These are phyloP conservation scores for Asterophora lycoperdoides DNA, from an alignment of 768 basidiomycete species.

Conservation along the genomic window DNA sequence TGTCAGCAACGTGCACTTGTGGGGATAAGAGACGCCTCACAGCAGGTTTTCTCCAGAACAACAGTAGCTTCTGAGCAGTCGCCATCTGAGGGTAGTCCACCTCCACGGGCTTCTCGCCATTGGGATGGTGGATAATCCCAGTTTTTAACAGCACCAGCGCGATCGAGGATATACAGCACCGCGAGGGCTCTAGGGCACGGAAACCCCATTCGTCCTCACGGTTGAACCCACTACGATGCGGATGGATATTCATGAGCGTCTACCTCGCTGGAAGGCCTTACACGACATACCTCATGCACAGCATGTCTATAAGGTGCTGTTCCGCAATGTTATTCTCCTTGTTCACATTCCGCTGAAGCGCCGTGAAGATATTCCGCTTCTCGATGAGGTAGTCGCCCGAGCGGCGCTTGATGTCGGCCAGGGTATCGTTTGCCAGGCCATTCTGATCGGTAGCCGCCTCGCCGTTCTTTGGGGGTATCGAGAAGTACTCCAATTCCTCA, in stretches of 20 bases:
- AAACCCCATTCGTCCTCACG: constrained; percentile 99
- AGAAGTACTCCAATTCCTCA: constrained; percentile 98
- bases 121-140: constrained; percentile 78
- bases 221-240: constrained; percentile 75
- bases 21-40: constrained; percentile 42
- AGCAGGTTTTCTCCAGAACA: constrained; percentile 99
- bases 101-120: constrained; percentile 66
- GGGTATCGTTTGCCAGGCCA: constrained; percentile 73
- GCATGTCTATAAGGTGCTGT: constrained; percentile 99
- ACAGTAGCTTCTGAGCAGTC: constrained; percentile 91
- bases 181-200: constrained; percentile 89
- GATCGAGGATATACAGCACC: constrained; percentile 98
- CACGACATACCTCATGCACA: constrained; percentile 87
- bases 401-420: constrained; percentile 78
- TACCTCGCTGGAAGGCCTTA: neutral
- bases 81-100: constrained; percentile 93
- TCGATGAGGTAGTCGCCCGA: constrained; percentile 88
- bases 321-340: constrained; percentile 99
- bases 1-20: constrained; percentile 5
- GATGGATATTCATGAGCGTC: constrained; percentile 10
- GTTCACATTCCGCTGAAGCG: constrained; percentile 96
- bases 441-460: constrained; percentile 64
- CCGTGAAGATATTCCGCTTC: constrained; percentile 92
- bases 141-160: constrained; percentile 97
- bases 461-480: constrained; percentile 77